Evolutionary conservation across 2,329 filamentous ascomycete genomes (phyloP).

Genomic region (Trichoderma gracile): DNA sequence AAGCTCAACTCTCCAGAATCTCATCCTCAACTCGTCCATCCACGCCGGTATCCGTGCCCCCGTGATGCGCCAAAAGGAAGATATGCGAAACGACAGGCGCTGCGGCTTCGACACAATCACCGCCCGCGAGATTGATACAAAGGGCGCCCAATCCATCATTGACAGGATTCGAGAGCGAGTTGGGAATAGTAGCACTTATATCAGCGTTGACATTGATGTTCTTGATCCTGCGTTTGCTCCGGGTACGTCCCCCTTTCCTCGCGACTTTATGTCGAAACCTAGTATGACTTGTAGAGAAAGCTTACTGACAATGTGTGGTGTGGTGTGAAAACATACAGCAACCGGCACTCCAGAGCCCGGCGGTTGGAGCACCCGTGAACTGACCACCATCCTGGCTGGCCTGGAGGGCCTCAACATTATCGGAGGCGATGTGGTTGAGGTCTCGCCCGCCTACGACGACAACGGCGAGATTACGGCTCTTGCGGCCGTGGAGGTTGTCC

Average conservation of each 20-base stretch:
- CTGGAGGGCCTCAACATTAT: slow-evolving; percentile 78
- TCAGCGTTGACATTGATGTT: slow-evolving; percentile 76
- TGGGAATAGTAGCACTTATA: slow-evolving; percentile 71
- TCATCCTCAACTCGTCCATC: slow-evolving; percentile 70
- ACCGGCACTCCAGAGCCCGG: slow-evolving; percentile 84
- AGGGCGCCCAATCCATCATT: slow-evolving; percentile 68
- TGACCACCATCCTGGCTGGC: slow-evolving; percentile 75
- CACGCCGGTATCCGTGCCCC: slow-evolving; percentile 79
- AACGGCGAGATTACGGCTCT: slow-evolving; percentile 74
- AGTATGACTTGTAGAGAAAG: too few relatives aligned
- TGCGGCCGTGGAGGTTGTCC: slow-evolving; percentile 75
- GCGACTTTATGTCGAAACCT: too few relatives aligned
- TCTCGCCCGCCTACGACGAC: slow-evolving; percentile 79
- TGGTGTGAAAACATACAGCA: slow-evolving; percentile 45
- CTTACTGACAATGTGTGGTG: background rate
- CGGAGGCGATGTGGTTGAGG: slow-evolving; percentile 83
- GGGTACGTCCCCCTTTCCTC: background rate
- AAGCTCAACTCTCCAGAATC: slow-evolving; percentile 31
- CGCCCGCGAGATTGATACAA: slow-evolving; percentile 68
- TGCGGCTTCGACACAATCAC: slow-evolving; percentile 32
- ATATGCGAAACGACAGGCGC: slow-evolving; percentile 31
- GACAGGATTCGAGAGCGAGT: slow-evolving; percentile 66
- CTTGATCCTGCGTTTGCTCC: slow-evolving; percentile 60
- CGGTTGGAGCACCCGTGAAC: slow-evolving; percentile 80
- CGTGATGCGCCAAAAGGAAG: slow-evolving; percentile 52